Base-by-base conservation (phyloP, 192 early-diverging fungal genomes). In the Geosiphon pyriformis region DNA sequence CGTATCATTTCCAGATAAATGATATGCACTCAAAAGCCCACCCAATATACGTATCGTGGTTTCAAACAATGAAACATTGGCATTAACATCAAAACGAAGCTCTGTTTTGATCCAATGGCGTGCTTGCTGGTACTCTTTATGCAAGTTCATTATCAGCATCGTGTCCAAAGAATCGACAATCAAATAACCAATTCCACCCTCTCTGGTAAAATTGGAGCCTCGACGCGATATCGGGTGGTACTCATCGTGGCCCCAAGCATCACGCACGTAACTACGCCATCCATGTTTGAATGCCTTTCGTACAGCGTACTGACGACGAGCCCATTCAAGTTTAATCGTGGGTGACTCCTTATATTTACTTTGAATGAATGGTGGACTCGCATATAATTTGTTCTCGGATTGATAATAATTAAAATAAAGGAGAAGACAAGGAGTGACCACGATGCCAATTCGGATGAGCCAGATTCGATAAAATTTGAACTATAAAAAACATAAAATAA, bases 141-240 rank as follows among this genome's bases (percentile, higher is more conserved):
- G 78, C 47, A 92, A 75, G 17, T 79, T 86, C 87, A 96, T 90
- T 32, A 96, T 70, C 17, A 83, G 72, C 18, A 94, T 80, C 8
- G 94, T 92, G 66, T 96, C 94, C 18, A 95, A 73, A 2, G 91
- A 78, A 67, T 98, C 95, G 3, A 94, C 74, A 59, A 94, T 83
- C 4, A 90, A 92, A 31, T 95, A 82, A 4, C 91, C 91, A 73
- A 91, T 82, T 47, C 82, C 77, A 22, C 92, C 89, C 0, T 67
- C 55, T 6, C 10, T 34, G 4, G 87, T 74, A 81, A 90, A 83
- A 57, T 92, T 87, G 15, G 72, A 70, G 7, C 91, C 91, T 4
- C 42, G 49, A 42, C 81, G 81, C 2, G 87, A 81, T 11, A 93
- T 60, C 3, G 95, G 93, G 35, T 80, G 78, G 54, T 94, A 88